Base-by-base conservation (phyloP, 768 basidiomycete genomes). In the Serendipita sp. region DNA sequence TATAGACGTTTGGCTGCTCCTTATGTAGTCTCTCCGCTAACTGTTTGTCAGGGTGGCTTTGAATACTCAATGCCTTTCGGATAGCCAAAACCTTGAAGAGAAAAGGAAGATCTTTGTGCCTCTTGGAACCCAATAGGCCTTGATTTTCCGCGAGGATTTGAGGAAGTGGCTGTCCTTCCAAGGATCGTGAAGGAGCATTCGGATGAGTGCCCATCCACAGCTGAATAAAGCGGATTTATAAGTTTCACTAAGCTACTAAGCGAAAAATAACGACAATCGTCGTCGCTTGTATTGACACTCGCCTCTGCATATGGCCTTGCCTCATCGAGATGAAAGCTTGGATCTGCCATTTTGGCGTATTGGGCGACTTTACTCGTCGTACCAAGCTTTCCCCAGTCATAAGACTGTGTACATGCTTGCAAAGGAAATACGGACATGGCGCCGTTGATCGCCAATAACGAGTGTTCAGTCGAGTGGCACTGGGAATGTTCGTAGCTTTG, bases 191-290 rank as follows among this genome's bases (percentile, higher is more conserved):
- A 0, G 86, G 86, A 5, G 84, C 78, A 38, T 77, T 88, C 1
- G 88, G 80, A 68, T 98, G 96, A 0, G 96, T 98, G 9, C 96
- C 96, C 95, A 98, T 98, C 96, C 96, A 99, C 45, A 99, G 76
- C 93, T 97, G 70, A 61, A 14, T 38, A 33, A 26, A 41, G 60
- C 67, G n/a, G n/a, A n/a, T n/a, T n/a, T n/a, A n/a, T n/a, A n/a
- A n/a, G n/a, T n/a, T n/a, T n/a, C n/a, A n/a, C n/a, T n/a, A n/a
- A n/a, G n/a, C n/a, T n/a, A n/a, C n/a, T n/a, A n/a, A n/a, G n/a
- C n/a, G n/a, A 42, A 65, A 30, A 9, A n/a, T n/a, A n/a, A n/a
- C n/a, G n/a, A n/a, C n/a, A n/a, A n/a, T n/a, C n/a, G n/a, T n/a
- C n/a, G 22, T 34, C 2, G 11, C 2, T 17, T 14, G 26, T 7